Evolutionary conservation across 371 early-diverging fungal genomes (phyloP).

Genomic region (Haplosporangium sp.): DNA sequence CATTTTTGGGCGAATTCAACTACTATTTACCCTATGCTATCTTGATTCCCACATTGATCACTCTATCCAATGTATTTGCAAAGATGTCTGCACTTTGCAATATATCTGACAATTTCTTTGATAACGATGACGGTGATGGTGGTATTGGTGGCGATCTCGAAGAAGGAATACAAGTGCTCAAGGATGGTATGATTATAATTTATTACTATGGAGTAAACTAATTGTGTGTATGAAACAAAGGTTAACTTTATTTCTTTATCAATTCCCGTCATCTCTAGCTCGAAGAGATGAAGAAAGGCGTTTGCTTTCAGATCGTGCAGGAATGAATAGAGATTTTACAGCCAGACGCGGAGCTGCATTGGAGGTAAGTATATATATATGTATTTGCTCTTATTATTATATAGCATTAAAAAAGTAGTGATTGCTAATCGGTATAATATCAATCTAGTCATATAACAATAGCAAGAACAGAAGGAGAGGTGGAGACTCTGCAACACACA

Average conservation of each 20-base stretch:
- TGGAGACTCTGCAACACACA: conserved; percentile 20
- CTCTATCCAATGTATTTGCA: conserved; percentile 84
- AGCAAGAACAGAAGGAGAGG: conserved; percentile 50
- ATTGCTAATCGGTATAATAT: background rate
- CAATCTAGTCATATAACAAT: conserved; percentile 27
- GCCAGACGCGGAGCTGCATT: conserved; percentile 49
- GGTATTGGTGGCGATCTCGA: conserved; percentile 57
- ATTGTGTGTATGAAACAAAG: background rate
- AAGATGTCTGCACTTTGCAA: conserved; percentile 78
- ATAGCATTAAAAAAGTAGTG: background rate
- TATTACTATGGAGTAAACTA: background rate
- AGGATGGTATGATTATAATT: conserved; percentile 32
- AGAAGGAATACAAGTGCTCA: conserved; percentile 47
- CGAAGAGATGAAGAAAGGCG: conserved; percentile 47
- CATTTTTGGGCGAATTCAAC: conserved; percentile 91
- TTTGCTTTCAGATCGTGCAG: conserved; percentile 40
- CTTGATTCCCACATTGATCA: conserved; percentile 78
- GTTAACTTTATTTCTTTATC: background rate
- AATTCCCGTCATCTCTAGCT: conserved; percentile 5
- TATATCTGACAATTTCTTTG: conserved; percentile 70
- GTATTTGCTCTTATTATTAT: background rate
- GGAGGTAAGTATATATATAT: conserved; percentile 17
- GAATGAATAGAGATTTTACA: conserved; percentile 45
- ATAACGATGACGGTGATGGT: conserved; percentile 61
- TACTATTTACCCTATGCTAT: conserved; percentile 90